A percentile compares a stretch with the other conserved stretches of the same genome.
These are phyloP conservation scores for Penicillium sp. DNA, from an alignment of 2,329 filamentous ascomycete species.

Conservation along the genomic window DNA sequence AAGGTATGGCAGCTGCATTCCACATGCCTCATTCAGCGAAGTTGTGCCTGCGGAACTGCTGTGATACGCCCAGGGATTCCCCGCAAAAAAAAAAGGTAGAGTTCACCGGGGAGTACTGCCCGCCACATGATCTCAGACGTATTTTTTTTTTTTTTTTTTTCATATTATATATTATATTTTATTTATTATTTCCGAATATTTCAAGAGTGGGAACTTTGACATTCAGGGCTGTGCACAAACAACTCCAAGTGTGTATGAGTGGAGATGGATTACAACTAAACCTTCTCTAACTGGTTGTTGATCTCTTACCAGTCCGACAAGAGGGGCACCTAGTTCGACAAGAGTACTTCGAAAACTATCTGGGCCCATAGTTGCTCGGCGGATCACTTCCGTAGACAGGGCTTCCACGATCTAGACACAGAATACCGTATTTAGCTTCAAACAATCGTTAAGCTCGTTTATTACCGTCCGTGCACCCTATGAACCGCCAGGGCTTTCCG, in stretches of 20 bases:
- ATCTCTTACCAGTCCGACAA: slow-evolving; percentile 11
- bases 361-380: slow-evolving; percentile 3
- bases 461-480: slow-evolving; percentile 20
- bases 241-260: slow-evolving; percentile 8
- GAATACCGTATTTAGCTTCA: slow-evolving; percentile 15
- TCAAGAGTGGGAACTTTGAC: neutral
- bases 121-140: slow-evolving; percentile 21
- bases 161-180: neutral
- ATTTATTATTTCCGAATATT: neutral
- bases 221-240: slow-evolving; percentile 13
- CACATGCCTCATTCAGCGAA: slow-evolving; percentile 23
- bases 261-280: slow-evolving; percentile 4
- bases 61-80: slow-evolving; percentile 32
- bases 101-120: slow-evolving; percentile 14
- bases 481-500: slow-evolving; percentile 15
- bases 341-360: slow-evolving; percentile 13
- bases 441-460: slow-evolving; percentile 19
- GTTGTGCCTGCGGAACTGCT: slow-evolving; percentile 15
- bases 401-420: slow-evolving; percentile 23
- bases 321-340: slow-evolving; percentile 12
- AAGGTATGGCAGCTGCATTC: slow-evolving; percentile 17
- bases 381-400: slow-evolving; percentile 4
- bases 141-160: neutral
- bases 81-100: slow-evolving; percentile 24
- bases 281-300: slow-evolving; percentile 2